A percentile compares a stretch with the other conserved stretches of the same genome.
phyloP scores from a whole-genome alignment of 1,284 basidiomycete species.

The Butyriboletus appendiculatus region DNA sequence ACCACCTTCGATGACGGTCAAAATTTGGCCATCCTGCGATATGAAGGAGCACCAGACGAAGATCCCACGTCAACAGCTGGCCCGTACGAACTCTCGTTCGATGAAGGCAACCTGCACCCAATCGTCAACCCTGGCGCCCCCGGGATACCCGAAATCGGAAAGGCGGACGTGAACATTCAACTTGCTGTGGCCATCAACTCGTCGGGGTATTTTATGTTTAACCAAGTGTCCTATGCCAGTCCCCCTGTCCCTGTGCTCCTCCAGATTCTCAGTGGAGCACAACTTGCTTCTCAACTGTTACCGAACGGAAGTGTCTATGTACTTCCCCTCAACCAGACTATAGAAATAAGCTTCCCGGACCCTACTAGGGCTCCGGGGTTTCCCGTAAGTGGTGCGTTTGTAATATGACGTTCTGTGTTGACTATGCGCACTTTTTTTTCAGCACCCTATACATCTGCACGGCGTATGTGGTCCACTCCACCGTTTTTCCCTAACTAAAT shows the following conservation, averaged over 20 bases:
- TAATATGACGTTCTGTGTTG: background rate
- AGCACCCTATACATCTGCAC: slow-evolving; percentile 39
- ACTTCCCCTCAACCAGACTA: slow-evolving; percentile 33
- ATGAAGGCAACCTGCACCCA: slow-evolving; percentile 37
- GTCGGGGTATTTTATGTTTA: slow-evolving; percentile 4
- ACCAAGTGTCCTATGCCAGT: slow-evolving; percentile 10
- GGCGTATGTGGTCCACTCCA: slow-evolving; percentile 27
- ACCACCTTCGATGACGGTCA: slow-evolving; percentile 38
- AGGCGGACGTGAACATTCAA: slow-evolving; percentile 30
- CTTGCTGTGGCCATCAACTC: slow-evolving; percentile 16
- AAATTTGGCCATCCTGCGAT: slow-evolving; percentile 57
- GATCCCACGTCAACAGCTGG: slow-evolving; percentile 45
- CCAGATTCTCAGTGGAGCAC: slow-evolving; percentile 41
- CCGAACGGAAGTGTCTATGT: slow-evolving; percentile 35
- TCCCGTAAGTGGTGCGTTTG: slow-evolving; percentile 32
- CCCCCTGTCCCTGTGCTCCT: slow-evolving; percentile 36
- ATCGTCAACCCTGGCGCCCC: slow-evolving; percentile 34
- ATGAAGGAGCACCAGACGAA: slow-evolving; percentile 42
- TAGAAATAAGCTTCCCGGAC: slow-evolving; percentile 39
- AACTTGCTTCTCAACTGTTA: slow-evolving; percentile 27
- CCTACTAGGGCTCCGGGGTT: slow-evolving; percentile 23
- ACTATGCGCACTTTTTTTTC: background rate
- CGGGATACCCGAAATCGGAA: slow-evolving; percentile 29
- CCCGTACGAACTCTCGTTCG: slow-evolving; percentile 29
- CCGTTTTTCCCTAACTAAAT: background rate